Evolutionary conservation across 495 filamentous ascomycete genomes (phyloP), one percentile per base, ranked within the genome.

Genomic region (Cercophora newfieldiana): DNA sequence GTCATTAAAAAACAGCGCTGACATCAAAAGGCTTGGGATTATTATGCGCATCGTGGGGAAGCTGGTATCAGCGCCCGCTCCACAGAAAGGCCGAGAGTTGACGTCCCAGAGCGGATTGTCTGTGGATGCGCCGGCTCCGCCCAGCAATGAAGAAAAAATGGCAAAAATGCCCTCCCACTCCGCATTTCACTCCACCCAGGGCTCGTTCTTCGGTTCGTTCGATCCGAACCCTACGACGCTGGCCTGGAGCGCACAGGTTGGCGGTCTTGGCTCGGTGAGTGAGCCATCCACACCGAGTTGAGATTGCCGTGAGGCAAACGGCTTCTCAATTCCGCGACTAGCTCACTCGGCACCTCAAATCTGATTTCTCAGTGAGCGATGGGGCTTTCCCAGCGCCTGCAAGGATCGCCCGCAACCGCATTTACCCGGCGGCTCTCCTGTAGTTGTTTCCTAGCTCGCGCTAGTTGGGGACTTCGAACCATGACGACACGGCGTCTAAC

Each of bases 351-450:
- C 50, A 22, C 2, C 50, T n/a, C 10, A 5, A 22, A 24, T 3
- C 8, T 14, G 50, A 53, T 22, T 24, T n/a, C 6, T 22, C 50
- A 19, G 50, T 53, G 50, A 53, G 5, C 37, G 8, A 7, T 7
- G 8, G 37, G 12, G 50, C 8, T 19, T 53, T 24, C 44, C 44
- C 47, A 26, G 21, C 25, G 19, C 19, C 49, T 63, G 63, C 63
- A 50, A 21, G 16, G 71, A 72, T 72, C 71, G 63, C 61, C 66
- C 66, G 49, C 57, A 47, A 31, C 21, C 51, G 55, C 63, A 65
- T 66, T 74, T 71, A 71, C 31, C 72, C 72, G 71, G 68, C 69
- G 65, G 72, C 71, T 74, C 70, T 60, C 55, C 69, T 65, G 62
- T 63, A 24, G 65, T 33, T 21, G 50, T 59, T 66, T 67, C 63